Evolutionary conservation across 768 basidiomycete genomes (phyloP).

Genomic region (Polyporus arcularius): DNA sequence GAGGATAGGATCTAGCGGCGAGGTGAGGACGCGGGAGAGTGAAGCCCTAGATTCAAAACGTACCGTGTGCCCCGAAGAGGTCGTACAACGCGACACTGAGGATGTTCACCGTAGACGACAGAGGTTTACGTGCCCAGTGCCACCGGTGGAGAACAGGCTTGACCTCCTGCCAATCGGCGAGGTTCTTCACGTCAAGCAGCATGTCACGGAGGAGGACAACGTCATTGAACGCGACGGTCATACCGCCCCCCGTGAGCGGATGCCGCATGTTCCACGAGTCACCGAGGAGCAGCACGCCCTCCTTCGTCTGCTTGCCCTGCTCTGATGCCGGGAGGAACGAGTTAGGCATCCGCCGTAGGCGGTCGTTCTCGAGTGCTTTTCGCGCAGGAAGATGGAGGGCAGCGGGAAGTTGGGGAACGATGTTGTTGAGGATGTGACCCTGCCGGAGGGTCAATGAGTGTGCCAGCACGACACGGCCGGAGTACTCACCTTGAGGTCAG

Average conservation of each 20-base stretch:
- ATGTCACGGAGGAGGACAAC: conserved; percentile 71
- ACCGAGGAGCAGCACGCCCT: conserved; percentile 83
- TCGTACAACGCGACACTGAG: conserved; percentile 93
- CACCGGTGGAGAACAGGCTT: conserved; percentile 60
- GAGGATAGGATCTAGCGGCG: conserved; percentile 54
- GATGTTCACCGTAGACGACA: conserved; percentile 88
- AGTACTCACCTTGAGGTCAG: conserved; percentile 68
- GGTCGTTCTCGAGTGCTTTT: conserved; percentile 72
- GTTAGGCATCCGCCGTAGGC: conserved; percentile 92
- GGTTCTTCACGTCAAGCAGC: conserved; percentile 46
- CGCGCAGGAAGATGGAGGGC: conserved; percentile 66
- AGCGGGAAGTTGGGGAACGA: conserved; percentile 81
- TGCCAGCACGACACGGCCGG: background rate
- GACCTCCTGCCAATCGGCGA: conserved; percentile 53
- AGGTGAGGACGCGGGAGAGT: background rate
- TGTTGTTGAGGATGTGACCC: conserved; percentile 68
- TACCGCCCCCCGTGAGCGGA: conserved; percentile 95
- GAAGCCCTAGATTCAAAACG: conserved; percentile 31
- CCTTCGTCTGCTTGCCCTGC: conserved; percentile 56
- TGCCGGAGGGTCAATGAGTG: conserved; percentile 28
- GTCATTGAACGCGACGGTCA: conserved; percentile 94
- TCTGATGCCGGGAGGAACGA: conserved; percentile 83
- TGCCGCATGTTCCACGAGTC: conserved; percentile 99
- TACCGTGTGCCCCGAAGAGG: conserved; percentile 91
- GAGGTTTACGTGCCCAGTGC: conserved; percentile 85